Base-by-base conservation (phyloP, 2,329 filamentous ascomycete genomes). In the Aspergillus ochraceus region DNA sequence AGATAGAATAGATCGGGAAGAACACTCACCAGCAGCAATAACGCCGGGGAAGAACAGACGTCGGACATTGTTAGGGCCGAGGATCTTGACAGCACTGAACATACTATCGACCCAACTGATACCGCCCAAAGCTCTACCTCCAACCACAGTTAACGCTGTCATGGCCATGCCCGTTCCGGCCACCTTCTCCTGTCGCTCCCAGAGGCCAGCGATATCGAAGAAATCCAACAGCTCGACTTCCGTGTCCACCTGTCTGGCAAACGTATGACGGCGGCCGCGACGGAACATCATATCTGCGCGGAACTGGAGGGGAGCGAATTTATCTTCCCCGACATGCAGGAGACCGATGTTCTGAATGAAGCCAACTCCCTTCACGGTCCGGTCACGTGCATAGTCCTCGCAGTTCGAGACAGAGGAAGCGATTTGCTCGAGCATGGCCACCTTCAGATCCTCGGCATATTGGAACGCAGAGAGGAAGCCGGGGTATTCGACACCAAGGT, bases 111-210 rank as follows among this genome's bases (percentile, higher is more conserved):
- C 80, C 92, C 94, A 98, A 54, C 90, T 88, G 67, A 90, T 87
- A 62, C 92, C 90, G 60, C 93, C 92, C 45, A 99, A 80, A 70
- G 95, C 83, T 52, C 92, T 86, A 52, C 90, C 86, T 58, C 94
- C 92, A 4, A 98, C 82, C 2, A 96, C 91, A 58, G 92, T 93
- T 10, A 90, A 90, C 39, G 97, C 85, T 1, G 95, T 99, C 71
- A 99, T 83, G 6, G 94, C 95, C 89, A 99, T 93, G 64, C 95
- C 90, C 3, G 93, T 96, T 45, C 94, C 92, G 6, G 94, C 93
- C 58, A 96, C 84, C 82, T 98, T 99, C 77, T 99, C 95, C 74
- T 98, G 94, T 56, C 88, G 85, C 71, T 97, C 92, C 80, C 96
- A 84, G 6, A 98, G 79, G 11, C 87, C 90, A 19, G 87, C 84